Evolutionary conservation across 164 flowering plant genomes (phyloP).

Genomic region (Kingdonia uniflora): DNA sequence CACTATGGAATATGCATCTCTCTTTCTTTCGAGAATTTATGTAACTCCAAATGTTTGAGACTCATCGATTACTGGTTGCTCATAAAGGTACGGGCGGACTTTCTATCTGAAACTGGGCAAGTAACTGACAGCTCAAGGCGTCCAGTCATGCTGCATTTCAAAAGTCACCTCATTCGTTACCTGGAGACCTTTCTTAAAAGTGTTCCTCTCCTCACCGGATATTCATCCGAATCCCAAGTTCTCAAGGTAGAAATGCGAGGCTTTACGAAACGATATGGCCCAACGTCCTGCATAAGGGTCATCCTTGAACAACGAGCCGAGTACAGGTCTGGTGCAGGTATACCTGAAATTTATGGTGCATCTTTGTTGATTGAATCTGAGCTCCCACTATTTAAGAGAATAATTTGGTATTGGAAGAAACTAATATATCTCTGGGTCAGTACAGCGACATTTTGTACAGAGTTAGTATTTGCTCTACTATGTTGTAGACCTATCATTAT

Average conservation of each 20-base stretch:
- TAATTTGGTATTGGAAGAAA: conserved; percentile 1
- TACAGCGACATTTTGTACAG: neutral
- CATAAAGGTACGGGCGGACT: too few species aligned
- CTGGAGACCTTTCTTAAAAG: too few species aligned
- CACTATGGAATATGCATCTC: too few species aligned
- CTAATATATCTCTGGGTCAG: neutral
- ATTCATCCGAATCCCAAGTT: neutral
- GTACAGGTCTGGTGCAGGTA: conserved; percentile 2
- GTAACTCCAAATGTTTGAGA: too few species aligned
- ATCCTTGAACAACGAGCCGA: conserved; percentile 1
- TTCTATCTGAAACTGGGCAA: too few species aligned
- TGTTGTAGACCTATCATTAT: too few species aligned
- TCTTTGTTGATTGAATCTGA: neutral
- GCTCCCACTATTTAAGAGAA: conserved; percentile 1
- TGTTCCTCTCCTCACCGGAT: too few species aligned
- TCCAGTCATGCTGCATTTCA: too few species aligned
- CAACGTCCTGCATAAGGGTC: conserved; percentile 1
- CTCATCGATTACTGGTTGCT: too few species aligned
- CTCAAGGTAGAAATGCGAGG: neutral
- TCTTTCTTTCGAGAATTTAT: too few species aligned
- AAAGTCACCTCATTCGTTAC: too few species aligned
- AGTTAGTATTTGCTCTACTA: neutral
- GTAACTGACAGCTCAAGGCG: too few species aligned
- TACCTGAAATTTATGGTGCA: neutral
- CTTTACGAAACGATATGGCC: neutral